phyloP scores from a whole-genome alignment of 2,329 filamentous ascomycete species.

The Calonectria honghensis region DNA sequence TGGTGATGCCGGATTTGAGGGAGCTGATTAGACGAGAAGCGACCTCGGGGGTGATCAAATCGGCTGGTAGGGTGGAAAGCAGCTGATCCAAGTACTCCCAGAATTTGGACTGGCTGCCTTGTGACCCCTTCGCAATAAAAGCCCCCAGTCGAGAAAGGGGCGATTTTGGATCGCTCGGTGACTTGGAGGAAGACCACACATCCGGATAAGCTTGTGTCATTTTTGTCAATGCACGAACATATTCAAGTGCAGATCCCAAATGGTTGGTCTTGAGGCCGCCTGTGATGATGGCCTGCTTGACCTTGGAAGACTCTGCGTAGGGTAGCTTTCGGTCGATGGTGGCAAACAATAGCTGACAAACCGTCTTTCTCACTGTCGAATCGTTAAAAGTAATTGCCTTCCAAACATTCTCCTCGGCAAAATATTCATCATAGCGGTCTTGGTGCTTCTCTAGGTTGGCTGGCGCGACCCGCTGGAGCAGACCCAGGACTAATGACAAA shows the following conservation, averaged over 20 bases:
- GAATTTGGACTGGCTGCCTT: constrained; percentile 81
- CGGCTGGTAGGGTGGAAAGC: constrained; percentile 74
- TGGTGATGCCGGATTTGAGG: constrained; percentile 81
- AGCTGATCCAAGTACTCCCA: constrained; percentile 83
- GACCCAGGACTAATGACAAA: constrained; percentile 72
- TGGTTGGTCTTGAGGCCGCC: constrained; percentile 85
- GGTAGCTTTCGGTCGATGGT: constrained; percentile 70
- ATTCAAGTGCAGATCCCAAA: constrained; percentile 82
- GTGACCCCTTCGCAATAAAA: constrained; percentile 89
- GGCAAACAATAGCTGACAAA: constrained; percentile 70
- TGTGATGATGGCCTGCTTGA: constrained; percentile 78
- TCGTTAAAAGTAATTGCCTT: constrained; percentile 79
- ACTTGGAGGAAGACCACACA: constrained; percentile 80
- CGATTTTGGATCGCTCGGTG: constrained; percentile 69
- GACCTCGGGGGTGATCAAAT: constrained; percentile 67
- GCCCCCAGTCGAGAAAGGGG: constrained; percentile 76
- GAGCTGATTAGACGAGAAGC: constrained; percentile 78
- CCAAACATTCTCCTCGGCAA: constrained; percentile 81
- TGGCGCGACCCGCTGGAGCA: constrained; percentile 69
- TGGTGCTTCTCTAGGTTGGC: constrained; percentile 76
- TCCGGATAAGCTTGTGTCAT: constrained; percentile 80
- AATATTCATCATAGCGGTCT: constrained; percentile 78
- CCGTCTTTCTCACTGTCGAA: constrained; percentile 68
- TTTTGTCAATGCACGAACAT: constrained; percentile 78
- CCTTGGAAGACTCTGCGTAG: constrained; percentile 68